phyloP scores from a whole-genome alignment of 495 filamentous ascomycete species.

The Penicillium crystallinum region DNA sequence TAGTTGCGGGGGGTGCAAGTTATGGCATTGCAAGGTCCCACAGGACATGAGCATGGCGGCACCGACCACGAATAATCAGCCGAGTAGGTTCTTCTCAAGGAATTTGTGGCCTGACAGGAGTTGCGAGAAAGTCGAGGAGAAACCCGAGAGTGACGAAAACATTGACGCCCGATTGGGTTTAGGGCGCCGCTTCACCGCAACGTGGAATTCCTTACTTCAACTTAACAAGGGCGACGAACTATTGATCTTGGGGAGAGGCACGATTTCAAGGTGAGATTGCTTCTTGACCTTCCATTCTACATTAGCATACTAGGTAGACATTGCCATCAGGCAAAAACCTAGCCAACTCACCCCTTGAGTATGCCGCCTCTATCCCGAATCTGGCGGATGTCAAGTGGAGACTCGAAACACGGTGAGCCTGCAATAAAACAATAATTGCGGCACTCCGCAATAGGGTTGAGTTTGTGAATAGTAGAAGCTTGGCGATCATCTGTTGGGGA shows the following conservation, averaged over 20 bases:
- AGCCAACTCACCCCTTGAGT: background rate
- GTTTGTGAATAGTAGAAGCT: background rate
- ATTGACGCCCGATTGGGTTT: slow-evolving; percentile 22
- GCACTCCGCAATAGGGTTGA: background rate
- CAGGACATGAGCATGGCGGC: slow-evolving; percentile 37
- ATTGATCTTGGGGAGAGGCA: background rate
- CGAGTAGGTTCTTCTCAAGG: background rate
- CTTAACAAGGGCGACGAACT: background rate
- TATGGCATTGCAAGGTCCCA: slow-evolving; percentile 39
- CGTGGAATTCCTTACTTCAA: slow-evolving; percentile 17
- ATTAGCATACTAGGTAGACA: background rate
- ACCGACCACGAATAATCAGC: slow-evolving; percentile 14
- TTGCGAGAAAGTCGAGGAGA: slow-evolving; percentile 7
- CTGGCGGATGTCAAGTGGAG: slow-evolving; percentile 3
- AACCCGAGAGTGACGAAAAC: slow-evolving; percentile 18
- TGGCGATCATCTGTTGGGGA: background rate
- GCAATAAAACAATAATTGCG: background rate
- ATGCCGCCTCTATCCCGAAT: background rate
- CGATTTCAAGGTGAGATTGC: background rate
- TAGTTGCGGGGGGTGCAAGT: slow-evolving; percentile 35
- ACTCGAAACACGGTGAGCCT: slow-evolving; percentile 3
- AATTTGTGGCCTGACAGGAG: slow-evolving; percentile 8
- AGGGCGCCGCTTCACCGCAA: slow-evolving; percentile 28
- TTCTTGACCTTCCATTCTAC: background rate
- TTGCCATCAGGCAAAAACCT: background rate